Evolutionary conservation across 2,329 filamentous ascomycete species (phyloP).

Genomic region (Pseudogymnoascus sp.): DNA sequence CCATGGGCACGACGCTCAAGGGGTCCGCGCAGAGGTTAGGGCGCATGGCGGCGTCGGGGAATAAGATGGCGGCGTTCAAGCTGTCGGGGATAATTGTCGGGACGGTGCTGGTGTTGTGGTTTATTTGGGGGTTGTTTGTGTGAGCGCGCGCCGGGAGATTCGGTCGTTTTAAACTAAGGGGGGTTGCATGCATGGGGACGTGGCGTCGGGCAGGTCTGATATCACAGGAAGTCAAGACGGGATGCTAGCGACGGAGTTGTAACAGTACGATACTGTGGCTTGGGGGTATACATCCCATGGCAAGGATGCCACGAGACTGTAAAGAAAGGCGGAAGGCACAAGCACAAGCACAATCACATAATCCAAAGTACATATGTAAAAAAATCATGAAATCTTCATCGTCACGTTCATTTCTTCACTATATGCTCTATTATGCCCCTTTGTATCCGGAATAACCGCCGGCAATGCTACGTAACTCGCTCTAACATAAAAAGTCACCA

Average conservation of each 20-base stretch:
- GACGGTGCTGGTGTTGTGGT: constrained; percentile 68
- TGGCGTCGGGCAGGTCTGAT: constrained; percentile 5
- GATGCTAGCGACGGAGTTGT: neutral
- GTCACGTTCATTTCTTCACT: neutral
- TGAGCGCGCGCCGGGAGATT: constrained; percentile 10
- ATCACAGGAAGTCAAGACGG: neutral
- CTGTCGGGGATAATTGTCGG: constrained; percentile 76
- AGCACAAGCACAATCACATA: neutral
- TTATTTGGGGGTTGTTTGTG: constrained; percentile 29
- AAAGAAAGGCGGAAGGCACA: neutral
- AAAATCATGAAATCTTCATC: constrained; percentile 8
- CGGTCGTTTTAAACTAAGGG: neutral
- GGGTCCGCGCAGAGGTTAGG: constrained; percentile 76
- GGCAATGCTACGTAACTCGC: constrained; percentile 8
- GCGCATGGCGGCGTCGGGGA: constrained; percentile 85
- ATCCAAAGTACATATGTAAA: neutral
- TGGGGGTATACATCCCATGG: neutral
- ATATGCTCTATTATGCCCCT: constrained; percentile 5
- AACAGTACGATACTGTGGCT: neutral
- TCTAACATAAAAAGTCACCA: constrained; percentile 3
- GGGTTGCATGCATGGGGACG: too few species aligned
- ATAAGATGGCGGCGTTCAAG: constrained; percentile 86
- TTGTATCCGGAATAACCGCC: neutral
- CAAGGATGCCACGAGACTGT: neutral
- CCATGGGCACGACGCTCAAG: constrained; percentile 74